phyloP scores from a whole-genome alignment of 108 stramenopile species.

The Thalassiosira profunda region DNA sequence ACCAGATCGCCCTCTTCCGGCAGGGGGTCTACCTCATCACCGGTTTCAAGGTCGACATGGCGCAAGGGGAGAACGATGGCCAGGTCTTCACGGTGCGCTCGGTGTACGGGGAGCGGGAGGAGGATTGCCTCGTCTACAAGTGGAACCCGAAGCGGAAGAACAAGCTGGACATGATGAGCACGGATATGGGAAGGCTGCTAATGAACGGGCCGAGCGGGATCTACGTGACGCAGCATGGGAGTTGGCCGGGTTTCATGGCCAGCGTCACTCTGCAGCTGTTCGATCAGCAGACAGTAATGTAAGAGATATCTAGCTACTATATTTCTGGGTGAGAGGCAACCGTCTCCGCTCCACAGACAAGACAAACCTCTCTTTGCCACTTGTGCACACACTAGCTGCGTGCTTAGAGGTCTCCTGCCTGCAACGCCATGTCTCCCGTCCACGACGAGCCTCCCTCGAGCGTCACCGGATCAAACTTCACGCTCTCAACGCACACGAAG shows the following conservation, averaged over 20 bases:
- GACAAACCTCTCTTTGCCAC: not conserved
- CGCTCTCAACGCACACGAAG: conserved; percentile 96
- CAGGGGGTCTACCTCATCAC: conserved; percentile 96
- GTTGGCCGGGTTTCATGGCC: conserved; percentile 95
- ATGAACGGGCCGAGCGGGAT: conserved; percentile 70
- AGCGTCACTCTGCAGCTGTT: conserved; percentile 87
- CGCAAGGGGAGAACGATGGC: conserved; percentile 53
- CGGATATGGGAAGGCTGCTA: conserved; percentile 81
- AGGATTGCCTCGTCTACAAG: conserved; percentile 91
- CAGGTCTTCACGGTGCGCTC: conserved; percentile 89
- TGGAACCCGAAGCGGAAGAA: conserved; percentile 68
- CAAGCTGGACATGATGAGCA: conserved; percentile 76
- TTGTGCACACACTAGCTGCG: not conserved
- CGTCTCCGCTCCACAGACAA: not conserved
- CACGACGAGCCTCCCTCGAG: conserved; percentile 76
- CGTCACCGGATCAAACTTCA: conserved; percentile 91
- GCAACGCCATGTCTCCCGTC: conserved; percentile 84
- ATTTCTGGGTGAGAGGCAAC: not conserved
- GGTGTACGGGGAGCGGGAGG: conserved; percentile 93
- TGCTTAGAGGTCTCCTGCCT: conserved; percentile 55
- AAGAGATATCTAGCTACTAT: conserved; percentile 25
- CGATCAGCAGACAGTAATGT: conserved; percentile 97
- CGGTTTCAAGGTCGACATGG: conserved; percentile 96
- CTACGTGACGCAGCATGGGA: conserved; percentile 87
- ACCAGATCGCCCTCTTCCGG: conserved; percentile 90